Evolutionary conservation across 345 rosid species (phyloP).

Genomic region (Salix koriyanagi): DNA sequence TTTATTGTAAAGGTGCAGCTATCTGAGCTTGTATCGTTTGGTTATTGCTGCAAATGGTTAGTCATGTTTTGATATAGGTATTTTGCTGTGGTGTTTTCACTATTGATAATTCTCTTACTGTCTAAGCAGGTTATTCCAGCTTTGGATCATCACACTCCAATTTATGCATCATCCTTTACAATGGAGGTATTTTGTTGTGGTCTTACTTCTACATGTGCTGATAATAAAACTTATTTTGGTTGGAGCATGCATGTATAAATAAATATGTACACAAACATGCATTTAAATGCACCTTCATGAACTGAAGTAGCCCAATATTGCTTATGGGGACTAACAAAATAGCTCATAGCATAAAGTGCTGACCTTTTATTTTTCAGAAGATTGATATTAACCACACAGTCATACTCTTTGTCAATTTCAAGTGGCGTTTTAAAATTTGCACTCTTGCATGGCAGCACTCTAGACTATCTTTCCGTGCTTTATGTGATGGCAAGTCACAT

Average conservation of each 20-base stretch:
- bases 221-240: background rate
- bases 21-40: background rate
- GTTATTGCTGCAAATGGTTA: background rate
- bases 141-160: slow-evolving; percentile 75
- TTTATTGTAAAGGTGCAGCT: background rate
- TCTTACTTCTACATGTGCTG: background rate
- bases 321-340: background rate
- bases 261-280: background rate
- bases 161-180: slow-evolving; percentile 92
- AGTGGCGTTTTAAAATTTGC: background rate
- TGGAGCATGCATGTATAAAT: background rate
- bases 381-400: background rate
- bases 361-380: slow-evolving; percentile 1
- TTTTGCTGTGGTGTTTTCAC: background rate
- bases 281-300: background rate
- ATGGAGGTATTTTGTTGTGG: slow-evolving; percentile 66
- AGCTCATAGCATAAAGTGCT: background rate
- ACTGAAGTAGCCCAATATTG: background rate
- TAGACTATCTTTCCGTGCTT: slow-evolving; percentile 5
- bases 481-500: background rate
- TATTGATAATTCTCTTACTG: slow-evolving; percentile 11
- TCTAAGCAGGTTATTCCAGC: slow-evolving; percentile 86
- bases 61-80: background rate
- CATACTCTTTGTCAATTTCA: slow-evolving; percentile 9
- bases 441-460: background rate